Conservation (phyloP, 345 rosid genomes). For the Rhodamnia rubescens region DNA sequence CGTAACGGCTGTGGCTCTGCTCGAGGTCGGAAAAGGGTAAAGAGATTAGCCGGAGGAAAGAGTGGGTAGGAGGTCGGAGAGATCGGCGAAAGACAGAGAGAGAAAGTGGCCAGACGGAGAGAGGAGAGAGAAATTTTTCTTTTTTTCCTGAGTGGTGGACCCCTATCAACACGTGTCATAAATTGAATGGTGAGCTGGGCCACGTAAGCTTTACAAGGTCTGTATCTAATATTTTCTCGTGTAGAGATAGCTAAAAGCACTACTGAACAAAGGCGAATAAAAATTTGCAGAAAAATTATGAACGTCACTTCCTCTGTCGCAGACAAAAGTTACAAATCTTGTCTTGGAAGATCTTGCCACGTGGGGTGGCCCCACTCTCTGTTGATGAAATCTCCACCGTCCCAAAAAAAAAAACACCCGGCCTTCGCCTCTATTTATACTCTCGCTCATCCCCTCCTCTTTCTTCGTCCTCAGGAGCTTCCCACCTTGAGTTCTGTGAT, state of each 20-base stretch:
- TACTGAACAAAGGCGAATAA: not conserved
- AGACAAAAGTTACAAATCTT: not conserved
- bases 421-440: constrained; percentile 36
- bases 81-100: too few relatives aligned
- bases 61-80: too few relatives aligned
- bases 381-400: constrained; percentile 34
- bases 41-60: too few relatives aligned
- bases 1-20: too few relatives aligned
- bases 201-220: too few relatives aligned
- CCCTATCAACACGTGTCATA: too few relatives aligned
- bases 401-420: not conserved
- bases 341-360: constrained; percentile 15
- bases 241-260: not conserved
- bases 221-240: too few relatives aligned
- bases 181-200: too few relatives aligned
- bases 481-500: not conserved
- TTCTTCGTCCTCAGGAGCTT: not conserved
- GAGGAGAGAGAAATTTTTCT: too few relatives aligned
- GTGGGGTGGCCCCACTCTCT: constrained; percentile 9
- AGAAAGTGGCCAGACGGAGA: too few relatives aligned
- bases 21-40: too few relatives aligned
- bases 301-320: not conserved
- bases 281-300: not conserved
- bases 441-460: not conserved
- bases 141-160: too few relatives aligned